phyloP scores from a whole-genome alignment of 1,139 yeast genomes.

The Yamadazyma sp. region DNA sequence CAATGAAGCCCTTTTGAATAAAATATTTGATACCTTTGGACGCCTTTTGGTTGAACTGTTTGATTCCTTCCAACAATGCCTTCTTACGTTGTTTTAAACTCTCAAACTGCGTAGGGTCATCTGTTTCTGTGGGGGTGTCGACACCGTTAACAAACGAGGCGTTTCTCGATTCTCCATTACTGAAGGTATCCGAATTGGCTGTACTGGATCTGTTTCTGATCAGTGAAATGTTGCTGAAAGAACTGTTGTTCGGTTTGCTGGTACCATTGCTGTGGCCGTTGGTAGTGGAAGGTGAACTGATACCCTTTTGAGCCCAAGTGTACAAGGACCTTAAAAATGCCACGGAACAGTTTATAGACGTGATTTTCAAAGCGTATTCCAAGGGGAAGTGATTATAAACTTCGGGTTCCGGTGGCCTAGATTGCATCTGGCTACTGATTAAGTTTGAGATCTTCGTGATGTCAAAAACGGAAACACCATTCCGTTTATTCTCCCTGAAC shows the following conservation, averaged over 20 bases:
- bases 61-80: slow-evolving; percentile 73
- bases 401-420: slow-evolving; percentile 66
- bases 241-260: slow-evolving; percentile 7
- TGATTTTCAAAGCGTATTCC: slow-evolving; percentile 83
- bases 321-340: slow-evolving; percentile 79
- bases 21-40: slow-evolving; percentile 72
- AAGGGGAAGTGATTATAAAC: slow-evolving; percentile 57
- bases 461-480: slow-evolving; percentile 73
- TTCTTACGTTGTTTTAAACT: slow-evolving; percentile 80
- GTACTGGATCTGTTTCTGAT: slow-evolving; percentile 42
- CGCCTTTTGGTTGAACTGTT: slow-evolving; percentile 81
- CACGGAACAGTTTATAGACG: slow-evolving; percentile 76
- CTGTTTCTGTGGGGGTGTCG: slow-evolving; percentile 39
- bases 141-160: slow-evolving; percentile 32
- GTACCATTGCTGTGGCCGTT: slow-evolving; percentile 6
- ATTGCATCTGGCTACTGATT: slow-evolving; percentile 63
- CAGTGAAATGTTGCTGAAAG: slow-evolving; percentile 21
- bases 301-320: slow-evolving; percentile 85
- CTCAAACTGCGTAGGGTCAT: slow-evolving; percentile 86
- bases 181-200: slow-evolving; percentile 37
- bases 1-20: slow-evolving; percentile 61
- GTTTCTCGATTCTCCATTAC: slow-evolving; percentile 30
- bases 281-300: slow-evolving; percentile 17
- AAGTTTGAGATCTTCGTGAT: slow-evolving; percentile 70
- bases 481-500: slow-evolving; percentile 60